Evolutionary conservation across 2,329 filamentous ascomycete species (phyloP).

Genomic region (Didymella exigua): DNA sequence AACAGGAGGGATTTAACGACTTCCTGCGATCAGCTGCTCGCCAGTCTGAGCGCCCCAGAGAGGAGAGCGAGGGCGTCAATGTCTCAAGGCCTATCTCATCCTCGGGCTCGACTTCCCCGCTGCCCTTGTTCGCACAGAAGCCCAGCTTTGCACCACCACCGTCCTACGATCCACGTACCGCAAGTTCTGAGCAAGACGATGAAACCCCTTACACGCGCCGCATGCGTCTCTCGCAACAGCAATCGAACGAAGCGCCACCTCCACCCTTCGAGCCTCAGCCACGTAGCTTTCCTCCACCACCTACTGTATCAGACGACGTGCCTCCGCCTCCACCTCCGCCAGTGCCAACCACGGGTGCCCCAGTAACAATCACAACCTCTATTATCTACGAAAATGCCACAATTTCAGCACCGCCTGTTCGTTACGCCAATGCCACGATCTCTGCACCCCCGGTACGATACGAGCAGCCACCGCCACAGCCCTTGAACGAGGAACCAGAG

Average conservation of each 20-base stretch:
- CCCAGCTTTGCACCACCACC: constrained; percentile 57
- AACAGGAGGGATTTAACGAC: constrained; percentile 32
- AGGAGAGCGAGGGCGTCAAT: constrained; percentile 23
- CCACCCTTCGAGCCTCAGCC: constrained; percentile 17
- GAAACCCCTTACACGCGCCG: constrained; percentile 34
- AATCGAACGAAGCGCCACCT: constrained; percentile 12
- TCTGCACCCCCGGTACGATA: constrained; percentile 82
- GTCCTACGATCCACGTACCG: constrained; percentile 25
- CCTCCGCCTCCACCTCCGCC: constrained; percentile 43
- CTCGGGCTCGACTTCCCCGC: constrained; percentile 18
- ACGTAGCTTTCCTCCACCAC: constrained; percentile 15
- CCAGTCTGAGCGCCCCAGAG: constrained; percentile 13
- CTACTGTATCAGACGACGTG: constrained; percentile 18
- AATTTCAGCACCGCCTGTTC: constrained; percentile 79
- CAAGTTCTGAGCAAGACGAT: constrained; percentile 28
- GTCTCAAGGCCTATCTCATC: constrained; percentile 20
- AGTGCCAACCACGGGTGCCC: constrained; percentile 55
- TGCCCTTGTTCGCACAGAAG: constrained; percentile 14
- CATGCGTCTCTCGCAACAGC: constrained; percentile 23
- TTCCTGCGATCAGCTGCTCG: constrained; percentile 28
- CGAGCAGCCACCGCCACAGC: constrained; percentile 35
- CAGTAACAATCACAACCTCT: constrained; percentile 19
- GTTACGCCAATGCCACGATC: constrained; percentile 72
- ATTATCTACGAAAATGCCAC: constrained; percentile 52
- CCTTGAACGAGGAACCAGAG: constrained; percentile 19